Conservation (phyloP, 345 rosid genomes). For the Camelina hispida region DNA sequence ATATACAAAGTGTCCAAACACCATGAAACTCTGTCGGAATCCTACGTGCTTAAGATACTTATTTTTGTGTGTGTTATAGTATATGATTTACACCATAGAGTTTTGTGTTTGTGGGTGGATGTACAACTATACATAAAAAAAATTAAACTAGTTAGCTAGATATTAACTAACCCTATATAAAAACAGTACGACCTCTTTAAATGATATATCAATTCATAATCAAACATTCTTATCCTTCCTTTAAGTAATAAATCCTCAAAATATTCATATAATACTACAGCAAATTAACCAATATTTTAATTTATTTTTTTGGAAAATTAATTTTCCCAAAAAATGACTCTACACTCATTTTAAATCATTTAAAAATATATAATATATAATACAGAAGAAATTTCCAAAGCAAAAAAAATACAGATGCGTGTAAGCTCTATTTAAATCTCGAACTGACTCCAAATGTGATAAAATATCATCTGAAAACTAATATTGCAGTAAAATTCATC, state of each 20-base stretch:
- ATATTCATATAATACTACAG: background rate
- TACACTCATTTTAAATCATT: background rate
- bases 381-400: background rate
- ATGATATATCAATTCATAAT: background rate
- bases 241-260: background rate
- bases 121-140: slow-evolving; percentile 22
- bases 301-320: no score
- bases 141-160: background rate
- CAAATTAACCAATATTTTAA: background rate
- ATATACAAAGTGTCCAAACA: slow-evolving; percentile 40
- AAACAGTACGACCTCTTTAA: background rate
- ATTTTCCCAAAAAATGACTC: background rate
- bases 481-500: background rate
- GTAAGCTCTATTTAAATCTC: no score
- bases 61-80: background rate
- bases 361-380: background rate
- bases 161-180: background rate
- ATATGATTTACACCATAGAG: slow-evolving; percentile 27
- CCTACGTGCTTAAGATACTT: slow-evolving; percentile 26
- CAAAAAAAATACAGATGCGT: no score
- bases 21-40: slow-evolving; percentile 42
- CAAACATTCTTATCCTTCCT: background rate
- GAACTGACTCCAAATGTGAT: background rate
- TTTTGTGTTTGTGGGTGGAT: slow-evolving; percentile 38
- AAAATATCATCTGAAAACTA: background rate